phyloP scores from a whole-genome alignment of 1,284 basidiomycete genomes.

The Vanrija humicola region DNA sequence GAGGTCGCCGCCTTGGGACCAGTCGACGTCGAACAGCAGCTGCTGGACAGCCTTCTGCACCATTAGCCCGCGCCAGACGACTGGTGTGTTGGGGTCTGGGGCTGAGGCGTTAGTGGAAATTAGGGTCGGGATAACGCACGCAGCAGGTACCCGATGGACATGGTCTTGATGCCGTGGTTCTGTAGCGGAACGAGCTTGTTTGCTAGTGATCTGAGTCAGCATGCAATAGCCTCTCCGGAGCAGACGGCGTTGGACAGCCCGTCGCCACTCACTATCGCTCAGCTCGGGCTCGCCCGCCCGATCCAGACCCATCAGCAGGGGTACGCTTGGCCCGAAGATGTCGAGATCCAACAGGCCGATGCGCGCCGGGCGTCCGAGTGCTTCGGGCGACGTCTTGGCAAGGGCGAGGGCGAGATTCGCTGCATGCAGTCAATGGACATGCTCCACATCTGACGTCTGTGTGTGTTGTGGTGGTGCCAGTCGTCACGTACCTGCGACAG shows the following conservation, averaged over 20 bases:
- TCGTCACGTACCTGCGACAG: slow-evolving; percentile 65
- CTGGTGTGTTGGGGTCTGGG: slow-evolving; percentile 61
- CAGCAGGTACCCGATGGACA: slow-evolving; percentile 87
- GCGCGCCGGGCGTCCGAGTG: slow-evolving; percentile 42
- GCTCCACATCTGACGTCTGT: not conserved
- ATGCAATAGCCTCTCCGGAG: not conserved
- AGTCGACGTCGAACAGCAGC: slow-evolving; percentile 93
- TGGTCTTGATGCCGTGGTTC: slow-evolving; percentile 88
- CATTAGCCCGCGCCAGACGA: slow-evolving; percentile 97
- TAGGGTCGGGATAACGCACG: slow-evolving; percentile 29
- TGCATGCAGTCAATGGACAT: slow-evolving; percentile 33
- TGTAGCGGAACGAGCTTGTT: slow-evolving; percentile 77
- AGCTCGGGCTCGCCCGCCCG: slow-evolving; percentile 73
- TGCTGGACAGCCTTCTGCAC: slow-evolving; percentile 97
- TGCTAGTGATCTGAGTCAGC: slow-evolving; percentile 48
- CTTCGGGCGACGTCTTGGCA: slow-evolving; percentile 47
- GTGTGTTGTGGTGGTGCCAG: not conserved
- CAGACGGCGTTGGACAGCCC: not conserved
- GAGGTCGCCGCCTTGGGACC: slow-evolving; percentile 57
- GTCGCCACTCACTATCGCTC: slow-evolving; percentile 59
- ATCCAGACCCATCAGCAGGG: slow-evolving; percentile 89
- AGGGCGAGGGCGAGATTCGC: slow-evolving; percentile 68
- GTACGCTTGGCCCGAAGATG: slow-evolving; percentile 93
- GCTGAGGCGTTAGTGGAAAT: slow-evolving; percentile 18
- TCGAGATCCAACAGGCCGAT: slow-evolving; percentile 92